Base-by-base conservation (phyloP, 208 protist genomes). In the Jaenimonas drosophilae region DNA sequence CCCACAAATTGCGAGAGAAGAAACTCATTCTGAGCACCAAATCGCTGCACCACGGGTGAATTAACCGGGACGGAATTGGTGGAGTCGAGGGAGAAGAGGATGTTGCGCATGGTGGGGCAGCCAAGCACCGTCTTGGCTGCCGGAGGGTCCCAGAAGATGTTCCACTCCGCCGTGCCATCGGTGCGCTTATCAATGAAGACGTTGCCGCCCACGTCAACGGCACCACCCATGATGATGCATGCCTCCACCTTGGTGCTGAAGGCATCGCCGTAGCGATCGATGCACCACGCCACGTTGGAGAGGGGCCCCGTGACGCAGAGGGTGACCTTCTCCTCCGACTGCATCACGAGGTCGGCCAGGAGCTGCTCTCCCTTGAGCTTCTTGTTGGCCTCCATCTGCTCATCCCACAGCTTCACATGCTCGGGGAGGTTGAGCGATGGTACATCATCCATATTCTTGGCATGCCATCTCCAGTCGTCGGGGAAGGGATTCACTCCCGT, bases 211-310 rank as follows among this genome's bases (percentile, higher is more conserved):
- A 88, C 79, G 48, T 89, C 70, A 1, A 94, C 64, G 4, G 82
- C 86, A 34, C 82, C 86, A 24, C 82, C 86, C 82, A 94, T 94
- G 56, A 94, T 75, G 52, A 94, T 60, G 59, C 78, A 86, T 53
- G 78, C 63, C 49, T 86, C 71, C 31, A 94, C 76, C 24, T 88
- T 88, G n/a, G 58, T 43, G 40, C 64, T 72, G 55, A 91, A 89
- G 3, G 31, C 43, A 21, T 75, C 70, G 45, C 82, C 79, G 63
- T 94, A 77, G 45, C 70, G 78, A 23, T 77, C 59, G 17, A 94
- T 64, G 50, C 82, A 91, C 76, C 78, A 88, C 34, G 82, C 86
- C 7, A 94, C 74, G 41, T 63, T 80, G 9, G 81, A 86, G 12
- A 94, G 72, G 17, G 82, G 86, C 2, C 86, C 86, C 3, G 86